Evolutionary conservation across 345 rosid species (phyloP).

Genomic region (Atalantia buxifolia): DNA sequence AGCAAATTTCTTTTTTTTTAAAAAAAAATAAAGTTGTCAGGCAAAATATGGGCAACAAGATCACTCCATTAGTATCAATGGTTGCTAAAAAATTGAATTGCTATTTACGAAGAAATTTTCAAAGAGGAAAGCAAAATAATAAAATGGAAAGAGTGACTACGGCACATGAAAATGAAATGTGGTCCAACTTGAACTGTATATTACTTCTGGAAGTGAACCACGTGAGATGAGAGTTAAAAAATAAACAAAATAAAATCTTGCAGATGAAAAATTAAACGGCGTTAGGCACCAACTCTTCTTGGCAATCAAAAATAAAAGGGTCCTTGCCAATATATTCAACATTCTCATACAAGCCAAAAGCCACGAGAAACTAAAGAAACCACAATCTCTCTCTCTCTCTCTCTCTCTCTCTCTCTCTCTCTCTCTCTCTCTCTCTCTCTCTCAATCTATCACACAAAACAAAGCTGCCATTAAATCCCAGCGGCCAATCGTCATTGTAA

Average conservation of each 20-base stretch:
- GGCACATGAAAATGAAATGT: neutral
- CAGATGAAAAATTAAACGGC: neutral
- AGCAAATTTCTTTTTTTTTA: neutral
- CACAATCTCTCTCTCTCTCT: neutral
- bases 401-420: neutral
- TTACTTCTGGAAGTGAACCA: neutral
- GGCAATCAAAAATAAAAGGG: conserved; percentile 22
- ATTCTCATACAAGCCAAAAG: conserved; percentile 42
- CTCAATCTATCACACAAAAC: neutral
- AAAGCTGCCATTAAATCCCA: neutral
- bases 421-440: neutral
- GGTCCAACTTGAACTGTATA: neutral
- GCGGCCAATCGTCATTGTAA: neutral
- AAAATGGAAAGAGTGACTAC: neutral
- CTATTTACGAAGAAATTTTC: neutral
- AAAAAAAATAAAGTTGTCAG: neutral
- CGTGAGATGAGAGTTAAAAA: neutral
- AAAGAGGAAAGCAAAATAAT: neutral
- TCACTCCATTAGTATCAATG: neutral
- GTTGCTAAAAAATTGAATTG: neutral
- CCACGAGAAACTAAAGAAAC: neutral
- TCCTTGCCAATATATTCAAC: conserved; percentile 8
- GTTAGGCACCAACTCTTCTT: conserved; percentile 42
- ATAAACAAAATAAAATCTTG: neutral
- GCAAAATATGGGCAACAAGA: neutral